These are phyloP conservation scores for Ogataea nakhonphanomensis DNA, from an alignment of 805 yeast genomes.

Conservation along the genomic window DNA sequence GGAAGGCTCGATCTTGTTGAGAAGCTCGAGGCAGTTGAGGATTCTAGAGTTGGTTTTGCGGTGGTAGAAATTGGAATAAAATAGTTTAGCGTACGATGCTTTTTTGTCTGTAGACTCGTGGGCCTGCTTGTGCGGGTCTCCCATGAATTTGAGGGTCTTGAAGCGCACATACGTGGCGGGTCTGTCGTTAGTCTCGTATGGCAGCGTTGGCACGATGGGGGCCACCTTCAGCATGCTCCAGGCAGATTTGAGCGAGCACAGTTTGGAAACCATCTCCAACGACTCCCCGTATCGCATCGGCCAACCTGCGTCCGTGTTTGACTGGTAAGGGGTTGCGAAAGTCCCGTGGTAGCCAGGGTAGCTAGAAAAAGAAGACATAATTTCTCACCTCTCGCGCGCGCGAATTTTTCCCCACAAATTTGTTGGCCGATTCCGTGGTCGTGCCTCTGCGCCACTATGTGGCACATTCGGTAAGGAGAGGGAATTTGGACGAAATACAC, in stretches of 20 bases:
- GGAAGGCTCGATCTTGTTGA: conserved; percentile 11
- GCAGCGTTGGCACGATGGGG: conserved; percentile 4
- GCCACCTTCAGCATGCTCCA: conserved; percentile 6
- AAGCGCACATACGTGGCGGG: conserved; percentile 1
- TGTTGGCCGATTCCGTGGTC: background rate
- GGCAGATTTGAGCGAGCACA: conserved; percentile 5
- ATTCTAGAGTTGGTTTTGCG: conserved; percentile 17
- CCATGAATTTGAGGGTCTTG: conserved; percentile 10
- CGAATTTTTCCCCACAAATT: conserved; percentile 6
- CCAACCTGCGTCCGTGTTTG: background rate
- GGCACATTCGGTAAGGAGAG: conserved; percentile 8
- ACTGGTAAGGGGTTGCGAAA: conserved; percentile 5
- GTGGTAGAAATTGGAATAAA: conserved; percentile 14
- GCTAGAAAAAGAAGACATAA: conserved; percentile 8
- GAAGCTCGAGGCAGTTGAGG: conserved; percentile 13
- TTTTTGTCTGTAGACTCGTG: background rate
- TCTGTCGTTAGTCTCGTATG: background rate
- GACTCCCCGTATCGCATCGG: background rate
- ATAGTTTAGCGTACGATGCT: conserved; percentile 16
- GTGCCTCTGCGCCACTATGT: conserved; percentile 8
- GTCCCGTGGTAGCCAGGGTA: conserved; percentile 3
- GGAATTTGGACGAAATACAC: conserved; percentile 9
- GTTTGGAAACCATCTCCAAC: conserved; percentile 1
- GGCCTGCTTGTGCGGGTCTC: background rate
- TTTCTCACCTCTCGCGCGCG: conserved; percentile 3